Conservation (phyloP, 306 rosid species). For the Luffa acutangula region DNA sequence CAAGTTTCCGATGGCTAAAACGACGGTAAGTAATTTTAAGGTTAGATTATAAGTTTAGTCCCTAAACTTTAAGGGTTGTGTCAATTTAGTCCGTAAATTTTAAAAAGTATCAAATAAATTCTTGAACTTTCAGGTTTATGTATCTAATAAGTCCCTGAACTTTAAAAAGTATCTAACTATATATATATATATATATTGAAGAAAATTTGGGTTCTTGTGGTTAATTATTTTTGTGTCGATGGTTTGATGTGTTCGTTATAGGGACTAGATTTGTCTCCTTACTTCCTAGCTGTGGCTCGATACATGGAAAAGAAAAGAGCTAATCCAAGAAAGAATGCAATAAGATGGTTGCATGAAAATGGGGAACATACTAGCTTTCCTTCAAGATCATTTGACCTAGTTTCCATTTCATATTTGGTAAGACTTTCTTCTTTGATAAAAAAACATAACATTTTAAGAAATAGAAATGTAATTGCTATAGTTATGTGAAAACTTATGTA, state of each 20-base stretch:
- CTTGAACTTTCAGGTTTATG: no score
- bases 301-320: conserved; percentile 31
- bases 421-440: not conserved
- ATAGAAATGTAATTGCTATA: no score
- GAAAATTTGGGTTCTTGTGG: not conserved
- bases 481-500: not conserved
- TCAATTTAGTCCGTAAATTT: no score
- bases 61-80: no score
- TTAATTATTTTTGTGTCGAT: not conserved
- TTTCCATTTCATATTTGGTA: conserved; percentile 46
- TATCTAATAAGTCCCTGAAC: no score
- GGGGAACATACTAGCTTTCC: conserved; percentile 55
- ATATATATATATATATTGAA: not conserved
- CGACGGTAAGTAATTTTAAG: conserved; percentile 26
- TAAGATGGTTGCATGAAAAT: conserved; percentile 51
- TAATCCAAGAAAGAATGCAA: conserved; percentile 24
- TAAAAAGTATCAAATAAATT: no score
- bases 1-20: conserved; percentile 38
- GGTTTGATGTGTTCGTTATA: conserved; percentile 17
- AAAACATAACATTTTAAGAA: no score
- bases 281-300: conserved; percentile 56
- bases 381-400: conserved; percentile 40
- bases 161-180: no score
- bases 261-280: conserved; percentile 64
- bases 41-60: no score